Percentiles rank a stretch among this genome's conserved stretches.
phyloP scores from a whole-genome alignment of 2,329 filamentous ascomycete genomes.

The Hymenoscyphus fraxineus region DNA sequence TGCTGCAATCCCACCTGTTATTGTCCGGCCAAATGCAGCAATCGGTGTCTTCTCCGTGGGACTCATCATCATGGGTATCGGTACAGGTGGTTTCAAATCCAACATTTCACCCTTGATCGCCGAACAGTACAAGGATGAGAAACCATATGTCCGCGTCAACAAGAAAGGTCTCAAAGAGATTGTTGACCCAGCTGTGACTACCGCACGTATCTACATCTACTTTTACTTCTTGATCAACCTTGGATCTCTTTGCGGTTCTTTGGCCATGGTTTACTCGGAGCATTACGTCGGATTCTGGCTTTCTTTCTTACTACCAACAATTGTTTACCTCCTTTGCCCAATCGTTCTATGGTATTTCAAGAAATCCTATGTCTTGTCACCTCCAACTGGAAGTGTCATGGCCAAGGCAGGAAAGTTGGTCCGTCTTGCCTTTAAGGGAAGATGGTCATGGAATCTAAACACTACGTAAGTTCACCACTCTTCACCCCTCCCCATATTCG shows the following conservation, averaged over 20 bases:
- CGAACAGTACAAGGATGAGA: conserved; percentile 32
- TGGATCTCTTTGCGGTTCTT: conserved; percentile 38
- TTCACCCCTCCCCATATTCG: no score
- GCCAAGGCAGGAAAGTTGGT: conserved; percentile 55
- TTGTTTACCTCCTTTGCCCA: conserved; percentile 52
- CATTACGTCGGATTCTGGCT: conserved; percentile 49
- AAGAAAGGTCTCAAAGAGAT: conserved; percentile 31
- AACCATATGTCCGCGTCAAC: conserved; percentile 26
- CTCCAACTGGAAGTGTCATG: conserved; percentile 64
- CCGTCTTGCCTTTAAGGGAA: conserved; percentile 51
- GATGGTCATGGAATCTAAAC: conserved; percentile 51
- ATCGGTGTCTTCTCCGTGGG: conserved; percentile 49
- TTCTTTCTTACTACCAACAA: conserved; percentile 39
- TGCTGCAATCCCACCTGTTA: conserved; percentile 39
- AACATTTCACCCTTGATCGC: conserved; percentile 35
- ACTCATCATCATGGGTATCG: conserved; percentile 43
- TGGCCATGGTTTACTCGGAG: conserved; percentile 49
- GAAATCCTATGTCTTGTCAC: conserved; percentile 51
- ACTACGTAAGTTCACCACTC: conserved; percentile 43
- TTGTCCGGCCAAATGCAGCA: conserved; percentile 38
- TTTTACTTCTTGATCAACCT: conserved; percentile 54
- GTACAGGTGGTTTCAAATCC: conserved; percentile 44
- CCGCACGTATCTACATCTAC: conserved; percentile 33
- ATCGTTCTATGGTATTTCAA: conserved; percentile 53
- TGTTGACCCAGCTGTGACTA: conserved; percentile 33